These are phyloP conservation scores for Globisporangium lucens DNA, from an alignment of 352 stramenopile genomes.

Conservation along the genomic window DNA sequence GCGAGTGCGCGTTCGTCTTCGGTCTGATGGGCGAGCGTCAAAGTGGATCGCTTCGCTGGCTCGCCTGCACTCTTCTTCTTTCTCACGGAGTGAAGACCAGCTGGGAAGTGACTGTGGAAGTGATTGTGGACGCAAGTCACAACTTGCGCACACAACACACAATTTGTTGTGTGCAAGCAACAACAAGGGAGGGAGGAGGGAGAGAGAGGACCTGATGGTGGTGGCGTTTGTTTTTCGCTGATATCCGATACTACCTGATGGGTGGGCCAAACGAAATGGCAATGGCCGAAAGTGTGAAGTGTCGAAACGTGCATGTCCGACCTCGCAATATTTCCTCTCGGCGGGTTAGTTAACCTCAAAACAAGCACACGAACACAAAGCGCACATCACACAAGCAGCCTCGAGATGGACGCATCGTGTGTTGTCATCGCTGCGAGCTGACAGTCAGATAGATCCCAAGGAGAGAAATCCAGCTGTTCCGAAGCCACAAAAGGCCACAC, in stretches of 20 bases:
- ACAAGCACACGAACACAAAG: neutral
- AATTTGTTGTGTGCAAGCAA: neutral
- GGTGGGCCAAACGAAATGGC: neutral
- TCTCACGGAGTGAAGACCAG: neutral
- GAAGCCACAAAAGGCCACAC: neutral
- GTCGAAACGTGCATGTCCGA: conserved; percentile 2
- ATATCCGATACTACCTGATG: neutral
- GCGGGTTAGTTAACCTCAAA: neutral
- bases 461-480: conserved; percentile 1
- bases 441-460: neutral
- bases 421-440: conserved; percentile 5
- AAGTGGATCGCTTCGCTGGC: conserved; percentile 3
- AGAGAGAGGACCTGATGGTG: neutral
- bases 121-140: neutral
- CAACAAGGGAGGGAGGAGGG: neutral
- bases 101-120: neutral
- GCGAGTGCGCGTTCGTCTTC: neutral
- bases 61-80: neutral
- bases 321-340: neutral
- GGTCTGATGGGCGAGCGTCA: neutral
- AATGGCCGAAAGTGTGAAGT: neutral
- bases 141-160: conserved; percentile 6
- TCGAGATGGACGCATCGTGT: neutral
- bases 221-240: neutral
- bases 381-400: neutral